Evolutionary conservation across 805 yeast species (phyloP).

Genomic region (Lachancea fermentati): DNA sequence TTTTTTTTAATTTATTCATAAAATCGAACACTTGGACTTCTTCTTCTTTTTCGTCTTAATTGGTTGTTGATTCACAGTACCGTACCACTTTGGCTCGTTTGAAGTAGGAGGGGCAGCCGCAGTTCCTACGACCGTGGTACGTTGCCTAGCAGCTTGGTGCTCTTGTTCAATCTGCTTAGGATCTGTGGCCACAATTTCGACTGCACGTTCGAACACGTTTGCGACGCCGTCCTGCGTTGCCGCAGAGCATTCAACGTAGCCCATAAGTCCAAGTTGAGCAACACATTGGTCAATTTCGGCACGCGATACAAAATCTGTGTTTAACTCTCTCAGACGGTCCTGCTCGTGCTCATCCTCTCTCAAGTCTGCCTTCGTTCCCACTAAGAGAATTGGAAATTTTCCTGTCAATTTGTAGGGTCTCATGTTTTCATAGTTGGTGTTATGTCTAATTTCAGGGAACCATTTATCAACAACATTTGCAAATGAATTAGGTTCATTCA

Average conservation of each 20-base stretch:
- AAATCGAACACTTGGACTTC: conserved; percentile 21
- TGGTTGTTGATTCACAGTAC: neutral
- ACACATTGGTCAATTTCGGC: conserved; percentile 65
- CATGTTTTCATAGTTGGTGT: conserved; percentile 52
- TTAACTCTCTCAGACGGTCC: conserved; percentile 54
- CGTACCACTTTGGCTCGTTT: neutral
- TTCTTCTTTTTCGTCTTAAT: conserved; percentile 16
- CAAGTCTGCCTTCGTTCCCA: conserved; percentile 86
- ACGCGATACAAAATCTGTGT: conserved; percentile 54
- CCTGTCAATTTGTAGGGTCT: conserved; percentile 16
- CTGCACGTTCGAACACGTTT: conserved; percentile 79
- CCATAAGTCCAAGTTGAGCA: conserved; percentile 63
- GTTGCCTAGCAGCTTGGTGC: neutral
- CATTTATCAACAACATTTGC: conserved; percentile 75
- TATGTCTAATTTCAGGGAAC: conserved; percentile 84
- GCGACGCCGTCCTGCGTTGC: conserved; percentile 83
- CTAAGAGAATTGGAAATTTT: conserved; percentile 50
- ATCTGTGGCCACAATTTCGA: conserved; percentile 51
- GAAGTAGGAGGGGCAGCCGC: conserved; percentile 10
- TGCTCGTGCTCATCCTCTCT: conserved; percentile 76
- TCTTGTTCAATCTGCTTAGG: conserved; percentile 32
- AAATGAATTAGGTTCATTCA: conserved; percentile 74
- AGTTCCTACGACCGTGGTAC: neutral
- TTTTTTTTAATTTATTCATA: conserved; percentile 9
- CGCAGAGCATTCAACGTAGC: conserved; percentile 84